phyloP scores from a whole-genome alignment of 2,329 filamentous ascomycete genomes.

The Hypoxylon sp. region DNA sequence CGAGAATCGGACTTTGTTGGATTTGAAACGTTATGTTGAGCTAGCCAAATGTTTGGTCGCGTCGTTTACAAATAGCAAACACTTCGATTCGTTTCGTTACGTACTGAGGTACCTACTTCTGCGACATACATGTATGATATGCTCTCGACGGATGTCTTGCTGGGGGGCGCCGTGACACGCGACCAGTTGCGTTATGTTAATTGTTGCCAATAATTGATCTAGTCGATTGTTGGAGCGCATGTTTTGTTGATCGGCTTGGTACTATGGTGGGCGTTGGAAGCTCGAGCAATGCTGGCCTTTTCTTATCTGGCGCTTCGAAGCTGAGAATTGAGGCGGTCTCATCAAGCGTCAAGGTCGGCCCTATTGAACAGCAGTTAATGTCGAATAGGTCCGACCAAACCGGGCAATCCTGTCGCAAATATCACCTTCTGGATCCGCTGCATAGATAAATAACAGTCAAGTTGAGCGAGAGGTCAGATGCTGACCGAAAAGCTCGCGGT shows the following conservation, averaged over 20 bases:
- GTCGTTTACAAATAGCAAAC: constrained; percentile 17
- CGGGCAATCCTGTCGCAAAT: constrained; percentile 6
- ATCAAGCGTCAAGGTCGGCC: constrained; percentile 5
- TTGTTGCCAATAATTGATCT: constrained; percentile 26
- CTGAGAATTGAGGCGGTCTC: constrained; percentile 13
- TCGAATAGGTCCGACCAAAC: background rate
- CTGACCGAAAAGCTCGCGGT: constrained; percentile 3
- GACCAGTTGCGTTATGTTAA: constrained; percentile 30
- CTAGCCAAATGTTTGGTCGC: constrained; percentile 13
- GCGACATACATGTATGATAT: background rate
- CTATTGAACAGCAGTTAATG: constrained; percentile 3
- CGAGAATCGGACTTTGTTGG: constrained; percentile 7
- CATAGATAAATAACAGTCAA: constrained; percentile 4
- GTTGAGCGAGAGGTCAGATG: constrained; percentile 1
- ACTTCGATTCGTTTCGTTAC: background rate
- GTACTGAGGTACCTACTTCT: no score
- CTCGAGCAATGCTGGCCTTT: constrained; percentile 7
- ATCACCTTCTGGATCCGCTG: constrained; percentile 1
- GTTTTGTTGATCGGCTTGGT: constrained; percentile 21
- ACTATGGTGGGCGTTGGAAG: constrained; percentile 2
- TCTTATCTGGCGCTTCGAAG: constrained; percentile 12
- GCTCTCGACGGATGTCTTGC: constrained; percentile 31
- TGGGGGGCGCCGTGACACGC: constrained; percentile 33
- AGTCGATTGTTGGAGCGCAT: constrained; percentile 19
- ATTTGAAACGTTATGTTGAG: constrained; percentile 22